These are phyloP conservation scores for Xylaria sp. DNA, from an alignment of 2,329 filamentous ascomycete species.

Conservation along the genomic window DNA sequence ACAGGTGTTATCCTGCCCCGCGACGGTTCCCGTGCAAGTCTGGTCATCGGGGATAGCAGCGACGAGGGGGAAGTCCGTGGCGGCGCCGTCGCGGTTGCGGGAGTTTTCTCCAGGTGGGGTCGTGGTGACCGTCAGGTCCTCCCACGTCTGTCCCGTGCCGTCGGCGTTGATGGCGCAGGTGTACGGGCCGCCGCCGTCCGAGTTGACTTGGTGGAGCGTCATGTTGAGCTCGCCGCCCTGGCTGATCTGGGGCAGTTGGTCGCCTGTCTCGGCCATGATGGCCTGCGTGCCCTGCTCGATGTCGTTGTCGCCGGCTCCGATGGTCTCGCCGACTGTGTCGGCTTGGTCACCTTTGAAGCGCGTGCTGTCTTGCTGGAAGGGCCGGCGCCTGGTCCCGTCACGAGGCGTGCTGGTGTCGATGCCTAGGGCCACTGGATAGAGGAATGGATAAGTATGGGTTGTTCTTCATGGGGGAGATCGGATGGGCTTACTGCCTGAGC, in stretches of 20 bases:
- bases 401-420: slow-evolving; percentile 68
- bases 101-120: slow-evolving; percentile 64
- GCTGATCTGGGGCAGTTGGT: slow-evolving; percentile 67
- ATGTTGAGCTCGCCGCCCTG: slow-evolving; percentile 68
- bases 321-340: slow-evolving; percentile 67
- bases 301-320: slow-evolving; percentile 66
- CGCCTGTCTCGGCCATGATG: slow-evolving; percentile 68
- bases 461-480: neutral
- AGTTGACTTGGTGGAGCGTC: slow-evolving; percentile 75
- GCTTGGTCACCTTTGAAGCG: slow-evolving; percentile 67
- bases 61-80: slow-evolving; percentile 63
- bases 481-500: slow-evolving; percentile 58
- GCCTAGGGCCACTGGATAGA: slow-evolving; percentile 54
- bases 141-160: slow-evolving; percentile 65
- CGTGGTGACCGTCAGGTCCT: slow-evolving; percentile 64
- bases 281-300: slow-evolving; percentile 66
- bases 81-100: slow-evolving; percentile 57
- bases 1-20: slow-evolving; percentile 69
- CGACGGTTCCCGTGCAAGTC: slow-evolving; percentile 69
- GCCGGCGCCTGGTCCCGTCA: slow-evolving; percentile 68
- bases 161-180: slow-evolving; percentile 72
- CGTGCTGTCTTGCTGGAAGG: slow-evolving; percentile 73
- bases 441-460: neutral
- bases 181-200: slow-evolving; percentile 74
- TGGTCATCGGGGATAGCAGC: slow-evolving; percentile 66